Conservation (phyloP, 108 stramenopile genomes). For the Chaetoceros tenuissimus region DNA sequence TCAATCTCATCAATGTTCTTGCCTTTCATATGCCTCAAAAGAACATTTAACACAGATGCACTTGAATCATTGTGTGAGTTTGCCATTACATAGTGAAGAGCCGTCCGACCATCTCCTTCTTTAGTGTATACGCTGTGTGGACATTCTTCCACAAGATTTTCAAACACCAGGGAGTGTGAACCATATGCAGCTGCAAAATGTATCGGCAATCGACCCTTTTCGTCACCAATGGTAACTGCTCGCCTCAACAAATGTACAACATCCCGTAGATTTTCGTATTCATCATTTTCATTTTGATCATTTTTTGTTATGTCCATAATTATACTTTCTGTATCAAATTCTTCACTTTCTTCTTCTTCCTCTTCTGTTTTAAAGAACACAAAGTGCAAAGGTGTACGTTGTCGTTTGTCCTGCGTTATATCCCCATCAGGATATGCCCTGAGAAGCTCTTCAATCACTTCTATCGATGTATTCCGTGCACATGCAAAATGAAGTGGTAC, state of each 20-base stretch:
- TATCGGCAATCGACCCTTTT: slow-evolving; percentile 41
- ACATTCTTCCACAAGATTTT: slow-evolving; percentile 56
- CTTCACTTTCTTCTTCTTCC: background rate
- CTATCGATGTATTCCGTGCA: slow-evolving; percentile 56
- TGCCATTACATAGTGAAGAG: slow-evolving; percentile 82
- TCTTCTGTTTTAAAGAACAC: slow-evolving; percentile 42
- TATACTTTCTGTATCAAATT: background rate
- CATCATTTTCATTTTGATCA: background rate
- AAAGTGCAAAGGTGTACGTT: slow-evolving; percentile 68
- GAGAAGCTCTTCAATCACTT: slow-evolving; percentile 38
- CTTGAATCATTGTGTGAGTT: slow-evolving; percentile 71
- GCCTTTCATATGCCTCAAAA: slow-evolving; percentile 35
- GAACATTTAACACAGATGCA: slow-evolving; percentile 52
- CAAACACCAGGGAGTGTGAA: slow-evolving; percentile 41
- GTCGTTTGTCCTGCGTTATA: slow-evolving; percentile 45
- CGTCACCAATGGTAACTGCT: background rate
- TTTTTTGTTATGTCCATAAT: background rate
- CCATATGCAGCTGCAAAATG: slow-evolving; percentile 81
- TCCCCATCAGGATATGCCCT: slow-evolving; percentile 53
- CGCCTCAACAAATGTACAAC: background rate
- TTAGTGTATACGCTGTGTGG: slow-evolving; percentile 46
- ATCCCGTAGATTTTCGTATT: background rate
- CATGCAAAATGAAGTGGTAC: slow-evolving; percentile 74
- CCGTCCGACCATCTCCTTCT: slow-evolving; percentile 70
- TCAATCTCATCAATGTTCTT: slow-evolving; percentile 56